Evolutionary conservation across 2,329 filamentous ascomycete species (phyloP).

Genomic region (Cladobotryum mycophilum): DNA sequence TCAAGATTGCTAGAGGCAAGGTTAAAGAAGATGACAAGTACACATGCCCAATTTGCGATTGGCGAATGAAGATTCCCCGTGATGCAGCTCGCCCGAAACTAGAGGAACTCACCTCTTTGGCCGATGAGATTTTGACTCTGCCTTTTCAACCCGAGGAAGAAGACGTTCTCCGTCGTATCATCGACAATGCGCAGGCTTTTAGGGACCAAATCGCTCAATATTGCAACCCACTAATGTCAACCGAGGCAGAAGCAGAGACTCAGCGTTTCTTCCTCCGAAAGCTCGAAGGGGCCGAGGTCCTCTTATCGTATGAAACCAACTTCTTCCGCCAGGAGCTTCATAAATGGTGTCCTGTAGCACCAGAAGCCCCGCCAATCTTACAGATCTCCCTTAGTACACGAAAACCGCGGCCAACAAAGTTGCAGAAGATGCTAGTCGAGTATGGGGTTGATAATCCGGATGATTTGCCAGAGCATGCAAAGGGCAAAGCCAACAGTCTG

Average conservation of each 20-base stretch:
- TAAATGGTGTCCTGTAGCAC: constrained; percentile 87
- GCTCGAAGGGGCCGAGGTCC: constrained; percentile 91
- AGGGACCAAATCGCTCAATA: constrained; percentile 73
- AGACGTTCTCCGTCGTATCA: constrained; percentile 75
- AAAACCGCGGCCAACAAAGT: constrained; percentile 92
- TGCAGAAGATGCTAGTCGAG: constrained; percentile 88
- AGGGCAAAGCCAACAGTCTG: constrained; percentile 67
- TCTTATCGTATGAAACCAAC: constrained; percentile 91
- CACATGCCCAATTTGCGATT: constrained; percentile 96
- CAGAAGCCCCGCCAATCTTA: constrained; percentile 75
- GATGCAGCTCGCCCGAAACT: constrained; percentile 93
- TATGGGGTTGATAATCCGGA: constrained; percentile 86
- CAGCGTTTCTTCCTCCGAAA: constrained; percentile 95
- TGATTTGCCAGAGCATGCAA: constrained; percentile 76
- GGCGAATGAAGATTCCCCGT: constrained; percentile 91
- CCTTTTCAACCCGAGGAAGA: constrained; percentile 98
- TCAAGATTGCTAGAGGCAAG: constrained; percentile 95
- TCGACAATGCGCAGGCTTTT: constrained; percentile 78
- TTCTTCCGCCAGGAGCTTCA: constrained; percentile 94
- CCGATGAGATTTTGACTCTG: constrained; percentile 70
- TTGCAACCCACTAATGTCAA: constrained; percentile 75
- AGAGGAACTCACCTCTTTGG: constrained; percentile 78
- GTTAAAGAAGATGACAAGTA: constrained; percentile 99
- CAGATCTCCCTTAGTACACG: constrained; percentile 85
- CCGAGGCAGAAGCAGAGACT: constrained; percentile 78